Evolutionary conservation across 108 stramenopile genomes (phyloP).

Genomic region (Bacterosira constricta): DNA sequence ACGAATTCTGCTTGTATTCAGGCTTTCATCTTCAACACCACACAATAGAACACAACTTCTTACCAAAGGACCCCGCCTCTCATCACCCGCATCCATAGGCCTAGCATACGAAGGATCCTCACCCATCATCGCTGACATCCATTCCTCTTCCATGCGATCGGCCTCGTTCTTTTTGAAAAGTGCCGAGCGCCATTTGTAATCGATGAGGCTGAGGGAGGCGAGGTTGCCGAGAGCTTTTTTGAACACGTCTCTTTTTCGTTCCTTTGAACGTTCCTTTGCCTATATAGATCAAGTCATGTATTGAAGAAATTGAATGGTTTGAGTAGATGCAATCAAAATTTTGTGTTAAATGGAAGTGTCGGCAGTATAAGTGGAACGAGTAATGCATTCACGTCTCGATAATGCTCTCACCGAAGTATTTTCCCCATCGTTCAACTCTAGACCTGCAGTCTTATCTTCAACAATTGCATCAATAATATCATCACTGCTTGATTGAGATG

Average conservation of each 20-base stretch:
- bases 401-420: conserved; percentile 24
- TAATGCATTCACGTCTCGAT: too few species aligned
- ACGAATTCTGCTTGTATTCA: not conserved
- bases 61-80: conserved; percentile 74
- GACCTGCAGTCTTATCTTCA: conserved; percentile 26
- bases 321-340: too few species aligned
- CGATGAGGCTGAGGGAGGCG: conserved; percentile 70
- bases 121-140: conserved; percentile 79
- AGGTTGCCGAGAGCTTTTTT: conserved; percentile 52
- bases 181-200: conserved; percentile 80
- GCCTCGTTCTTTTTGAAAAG: conserved; percentile 81
- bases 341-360: too few species aligned
- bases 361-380: too few species aligned
- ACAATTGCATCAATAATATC: conserved; percentile 46
- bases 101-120: conserved; percentile 77
- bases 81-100: conserved; percentile 85
- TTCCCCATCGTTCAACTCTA: conserved; percentile 31
- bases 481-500: not conserved
- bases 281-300: too few species aligned
- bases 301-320: too few species aligned
- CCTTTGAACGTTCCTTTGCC: conserved; percentile 3
- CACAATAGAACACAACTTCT: conserved; percentile 6
- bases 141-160: conserved; percentile 78
- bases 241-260: conserved; percentile 43
- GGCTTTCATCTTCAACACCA: not conserved